A percentile compares a stretch with the other conserved stretches of the same genome.
Conservation (phyloP, 1,139 yeast genomes). For the Taphrina wiesneri region DNA sequence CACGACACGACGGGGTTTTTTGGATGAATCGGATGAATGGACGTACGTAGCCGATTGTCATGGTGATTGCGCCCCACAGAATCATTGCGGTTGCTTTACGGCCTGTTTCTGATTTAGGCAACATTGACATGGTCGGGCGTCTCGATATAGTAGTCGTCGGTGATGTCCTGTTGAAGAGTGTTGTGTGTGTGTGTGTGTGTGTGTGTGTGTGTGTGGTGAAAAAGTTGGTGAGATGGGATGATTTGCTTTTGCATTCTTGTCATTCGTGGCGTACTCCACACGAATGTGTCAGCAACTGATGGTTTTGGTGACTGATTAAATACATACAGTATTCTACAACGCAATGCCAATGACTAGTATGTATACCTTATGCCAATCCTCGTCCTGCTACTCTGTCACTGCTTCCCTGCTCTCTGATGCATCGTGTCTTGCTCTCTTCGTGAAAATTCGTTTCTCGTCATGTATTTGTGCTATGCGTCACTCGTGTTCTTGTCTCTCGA, state of each 20-base stretch:
- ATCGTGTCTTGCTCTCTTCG: background rate
- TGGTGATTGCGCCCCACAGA: constrained; percentile 31
- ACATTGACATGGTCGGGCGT: constrained; percentile 7
- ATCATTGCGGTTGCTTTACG: constrained; percentile 31
- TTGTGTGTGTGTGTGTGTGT: background rate
- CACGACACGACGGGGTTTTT: background rate
- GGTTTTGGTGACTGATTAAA: too few species aligned
- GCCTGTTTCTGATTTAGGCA: constrained; percentile 30
- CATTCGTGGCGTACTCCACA: background rate
- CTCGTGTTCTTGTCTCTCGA: background rate
- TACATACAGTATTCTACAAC: background rate
- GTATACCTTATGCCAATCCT: background rate
- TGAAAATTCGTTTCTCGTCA: background rate
- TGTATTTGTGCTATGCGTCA: background rate
- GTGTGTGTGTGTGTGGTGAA: background rate
- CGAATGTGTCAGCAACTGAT: background rate
- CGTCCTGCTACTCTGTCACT: background rate
- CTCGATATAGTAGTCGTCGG: background rate
- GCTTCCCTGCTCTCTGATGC: too few species aligned
- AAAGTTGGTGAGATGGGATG: too few species aligned
- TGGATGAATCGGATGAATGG: too few species aligned
- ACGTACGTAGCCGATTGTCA: constrained; percentile 29
- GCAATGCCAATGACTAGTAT: background rate
- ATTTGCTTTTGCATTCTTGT: background rate
- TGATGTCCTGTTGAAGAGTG: background rate